These are phyloP conservation scores for Aspergillus diversus DNA, from an alignment of 495 filamentous ascomycete species.

Conservation along the genomic window DNA sequence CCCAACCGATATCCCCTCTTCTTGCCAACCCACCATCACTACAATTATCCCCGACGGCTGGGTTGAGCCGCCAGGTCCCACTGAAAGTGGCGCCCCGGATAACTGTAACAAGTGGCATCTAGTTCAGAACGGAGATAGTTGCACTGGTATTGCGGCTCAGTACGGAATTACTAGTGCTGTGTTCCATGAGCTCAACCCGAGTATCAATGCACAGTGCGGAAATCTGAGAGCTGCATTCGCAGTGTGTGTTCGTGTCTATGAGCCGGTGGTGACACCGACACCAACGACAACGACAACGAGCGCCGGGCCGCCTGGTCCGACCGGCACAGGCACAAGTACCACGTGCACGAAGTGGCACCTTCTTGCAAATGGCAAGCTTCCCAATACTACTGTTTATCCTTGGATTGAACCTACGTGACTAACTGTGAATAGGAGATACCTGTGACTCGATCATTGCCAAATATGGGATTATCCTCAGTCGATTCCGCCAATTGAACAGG, in stretches of 20 bases:
- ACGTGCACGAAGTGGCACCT: slow-evolving; percentile 10
- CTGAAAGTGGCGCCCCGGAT: background rate
- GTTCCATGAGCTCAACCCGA: slow-evolving; percentile 1
- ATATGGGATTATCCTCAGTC: slow-evolving; percentile 8
- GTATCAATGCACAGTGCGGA: background rate
- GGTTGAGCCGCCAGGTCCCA: slow-evolving; percentile 3
- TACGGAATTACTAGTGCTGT: slow-evolving; percentile 1
- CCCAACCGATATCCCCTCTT: slow-evolving; percentile 10
- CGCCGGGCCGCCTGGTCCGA: slow-evolving; percentile 4
- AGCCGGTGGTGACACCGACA: background rate
- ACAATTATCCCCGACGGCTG: slow-evolving; percentile 8
- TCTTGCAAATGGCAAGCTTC: background rate
- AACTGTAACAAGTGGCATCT: slow-evolving; percentile 10
- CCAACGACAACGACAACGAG: slow-evolving; percentile 6
- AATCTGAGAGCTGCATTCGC: slow-evolving; percentile 2
- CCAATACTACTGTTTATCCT: background rate
- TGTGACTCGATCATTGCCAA: slow-evolving; percentile 7
- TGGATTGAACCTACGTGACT: background rate
- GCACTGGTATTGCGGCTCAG: slow-evolving; percentile 3
- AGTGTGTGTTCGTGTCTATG: slow-evolving; percentile 1
- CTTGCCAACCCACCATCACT: slow-evolving; percentile 12
- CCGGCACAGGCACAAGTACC: background rate
- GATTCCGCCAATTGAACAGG: slow-evolving; percentile 8
- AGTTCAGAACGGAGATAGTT: slow-evolving; percentile 3
- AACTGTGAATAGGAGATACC: slow-evolving; percentile 1